Percentiles rank a stretch among this genome's conserved stretches.
Conservation (phyloP, 2,329 filamentous ascomycete species). For the Cylindrodendrum hubeiense region DNA sequence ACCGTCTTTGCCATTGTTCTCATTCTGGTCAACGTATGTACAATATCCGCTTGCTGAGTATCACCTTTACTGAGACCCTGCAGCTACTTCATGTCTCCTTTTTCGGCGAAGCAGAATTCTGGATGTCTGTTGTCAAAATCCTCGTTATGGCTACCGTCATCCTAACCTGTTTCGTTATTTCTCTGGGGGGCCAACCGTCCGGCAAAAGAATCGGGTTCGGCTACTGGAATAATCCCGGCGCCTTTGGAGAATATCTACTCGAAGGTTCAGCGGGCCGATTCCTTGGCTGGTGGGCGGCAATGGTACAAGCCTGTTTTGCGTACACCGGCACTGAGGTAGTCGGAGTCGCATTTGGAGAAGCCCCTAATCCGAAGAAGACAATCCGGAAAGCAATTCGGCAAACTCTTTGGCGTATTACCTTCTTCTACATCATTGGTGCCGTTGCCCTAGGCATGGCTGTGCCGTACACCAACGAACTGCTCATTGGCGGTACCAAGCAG, state of each 20-base stretch:
- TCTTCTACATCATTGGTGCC: constrained; percentile 83
- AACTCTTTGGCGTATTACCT: constrained; percentile 83
- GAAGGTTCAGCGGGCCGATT: constrained; percentile 60
- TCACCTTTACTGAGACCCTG: not conserved
- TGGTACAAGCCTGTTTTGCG: constrained; percentile 84
- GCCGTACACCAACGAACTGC: constrained; percentile 73
- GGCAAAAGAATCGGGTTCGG: constrained; percentile 72
- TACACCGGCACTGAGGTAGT: constrained; percentile 83
- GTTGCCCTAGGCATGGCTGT: constrained; percentile 82
- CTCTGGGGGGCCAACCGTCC: constrained; percentile 74
- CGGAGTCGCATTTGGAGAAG: constrained; percentile 82
- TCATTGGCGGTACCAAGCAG: constrained; percentile 67
- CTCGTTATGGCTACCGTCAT: constrained; percentile 75
- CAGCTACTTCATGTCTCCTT: constrained; percentile 72
- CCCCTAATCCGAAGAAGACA: constrained; percentile 81
- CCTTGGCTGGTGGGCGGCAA: constrained; percentile 74
- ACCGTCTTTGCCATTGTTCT: constrained; percentile 75
- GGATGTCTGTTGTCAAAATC: constrained; percentile 76
- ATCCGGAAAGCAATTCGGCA: constrained; percentile 83
- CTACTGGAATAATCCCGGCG: constrained; percentile 72
- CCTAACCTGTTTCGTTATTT: constrained; percentile 72
- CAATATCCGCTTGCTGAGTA: no score
- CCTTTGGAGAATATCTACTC: constrained; percentile 48
- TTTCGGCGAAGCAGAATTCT: constrained; percentile 75
- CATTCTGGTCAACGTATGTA: constrained; percentile 66